Evolutionary conservation across 2,329 filamentous ascomycete species (phyloP), one percentile per base, ranked within the genome.

Genomic region (Beauveria asiatica): DNA sequence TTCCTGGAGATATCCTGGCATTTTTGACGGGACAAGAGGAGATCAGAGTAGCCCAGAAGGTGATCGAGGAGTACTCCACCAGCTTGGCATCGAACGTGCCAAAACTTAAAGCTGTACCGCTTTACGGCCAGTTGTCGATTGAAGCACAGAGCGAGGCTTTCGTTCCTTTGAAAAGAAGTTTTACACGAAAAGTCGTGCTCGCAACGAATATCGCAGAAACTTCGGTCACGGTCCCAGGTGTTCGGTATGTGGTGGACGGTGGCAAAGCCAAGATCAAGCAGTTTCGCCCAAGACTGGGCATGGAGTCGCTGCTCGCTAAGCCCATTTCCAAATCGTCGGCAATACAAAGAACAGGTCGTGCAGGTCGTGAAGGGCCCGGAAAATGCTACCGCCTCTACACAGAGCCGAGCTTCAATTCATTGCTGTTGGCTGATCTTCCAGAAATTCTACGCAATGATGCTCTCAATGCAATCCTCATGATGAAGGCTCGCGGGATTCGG

Each of bases 141-240:
- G 83, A 87, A 57, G 88, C 89, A 0, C 94, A 99, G 67, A 89
- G 96, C 65, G 83, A 85, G 23, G 92, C 95, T 10, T 97, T 99
- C 71, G 79, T 87, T 59, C 88, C 89, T 1, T 82, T 89, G 23
- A 84, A 84, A 59, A 83, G 85, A 2, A 80, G 80, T n/a, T 82
- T 80, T 60, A 95, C 90, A 0, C 83, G 94, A 48, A 97, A 97
- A 70, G 82, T 97, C 13, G 92, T 99, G 0, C 78, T 99, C 0
- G 88, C 92, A 0, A 99, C 94, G 16, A 99, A 99, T 69, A 97
- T 99, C 67, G 94, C 94, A n/a, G 94, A 99, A 72, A 97, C 94
- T 0, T 97, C 94, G 1, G 89, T 99, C 62, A 99, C 94, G 0
- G 92, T 99, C 0, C 89, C 93, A 0, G 94, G 94, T 2, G 92